These are phyloP conservation scores for Leishmania turanica DNA, from an alignment of 208 protist species.

Conservation along the genomic window DNA sequence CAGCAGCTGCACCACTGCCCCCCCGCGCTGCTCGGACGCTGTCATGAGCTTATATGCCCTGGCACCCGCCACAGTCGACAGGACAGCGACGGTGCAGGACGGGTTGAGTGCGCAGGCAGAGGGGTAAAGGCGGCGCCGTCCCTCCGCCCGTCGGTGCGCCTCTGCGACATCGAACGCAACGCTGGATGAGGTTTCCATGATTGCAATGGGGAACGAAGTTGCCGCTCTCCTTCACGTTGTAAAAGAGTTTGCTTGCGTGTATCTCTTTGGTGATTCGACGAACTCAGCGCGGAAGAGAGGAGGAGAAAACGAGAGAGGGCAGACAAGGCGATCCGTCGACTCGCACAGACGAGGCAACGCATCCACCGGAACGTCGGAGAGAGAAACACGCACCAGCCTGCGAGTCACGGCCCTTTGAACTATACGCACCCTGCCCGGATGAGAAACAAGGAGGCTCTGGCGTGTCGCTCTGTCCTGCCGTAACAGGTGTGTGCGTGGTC, in stretches of 20 bases:
- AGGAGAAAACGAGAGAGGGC: neutral
- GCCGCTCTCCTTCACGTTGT: neutral
- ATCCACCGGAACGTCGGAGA: neutral
- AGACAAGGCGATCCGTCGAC: neutral
- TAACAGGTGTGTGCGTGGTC: neutral
- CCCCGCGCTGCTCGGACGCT: neutral
- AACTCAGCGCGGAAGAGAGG: neutral
- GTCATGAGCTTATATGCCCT: constrained; percentile 12
- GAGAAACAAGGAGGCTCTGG: neutral
- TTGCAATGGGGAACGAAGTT: neutral
- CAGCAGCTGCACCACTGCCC: neutral
- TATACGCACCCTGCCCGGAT: neutral
- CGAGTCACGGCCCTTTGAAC: neutral
- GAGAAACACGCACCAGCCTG: neutral
- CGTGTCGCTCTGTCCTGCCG: neutral
- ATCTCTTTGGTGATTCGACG: neutral
- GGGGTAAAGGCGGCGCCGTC: constrained; percentile 9
- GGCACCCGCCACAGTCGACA: constrained; percentile 22
- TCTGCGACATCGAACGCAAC: neutral
- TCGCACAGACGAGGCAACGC: neutral
- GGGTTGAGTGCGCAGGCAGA: constrained; percentile 23
- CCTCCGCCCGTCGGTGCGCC: neutral
- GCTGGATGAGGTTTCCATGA: neutral
- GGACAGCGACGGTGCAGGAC: constrained; percentile 25
- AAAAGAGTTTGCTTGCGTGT: neutral